A percentile compares a stretch with the other conserved stretches of the same genome.
Evolutionary conservation across 2,329 filamentous ascomycete species (phyloP).

Genomic region (Bretziella fagacearum): DNA sequence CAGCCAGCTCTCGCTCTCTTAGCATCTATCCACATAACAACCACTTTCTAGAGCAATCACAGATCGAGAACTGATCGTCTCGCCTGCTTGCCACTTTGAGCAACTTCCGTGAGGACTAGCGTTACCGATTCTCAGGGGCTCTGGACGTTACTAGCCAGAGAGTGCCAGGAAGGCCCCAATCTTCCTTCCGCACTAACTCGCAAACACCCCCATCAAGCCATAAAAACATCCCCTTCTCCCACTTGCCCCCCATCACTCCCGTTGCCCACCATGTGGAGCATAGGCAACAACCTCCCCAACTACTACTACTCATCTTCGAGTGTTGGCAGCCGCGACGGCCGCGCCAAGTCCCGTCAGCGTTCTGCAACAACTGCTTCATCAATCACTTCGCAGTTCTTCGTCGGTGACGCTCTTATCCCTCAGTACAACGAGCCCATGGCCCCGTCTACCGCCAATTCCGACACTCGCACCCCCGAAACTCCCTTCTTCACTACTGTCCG

Average conservation of each 20-base stretch:
- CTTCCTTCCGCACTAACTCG: background rate
- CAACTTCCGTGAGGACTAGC: background rate
- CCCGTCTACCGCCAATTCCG: background rate
- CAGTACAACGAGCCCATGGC: slow-evolving; percentile 8
- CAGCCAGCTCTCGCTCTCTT: no score
- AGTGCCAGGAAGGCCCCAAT: background rate
- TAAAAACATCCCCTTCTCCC: slow-evolving; percentile 2
- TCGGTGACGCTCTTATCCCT: slow-evolving; percentile 9
- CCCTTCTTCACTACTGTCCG: slow-evolving; percentile 1
- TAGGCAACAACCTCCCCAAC: slow-evolving; percentile 12
- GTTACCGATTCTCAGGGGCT: background rate
- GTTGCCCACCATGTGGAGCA: slow-evolving; percentile 13
- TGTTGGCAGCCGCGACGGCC: slow-evolving; percentile 11
- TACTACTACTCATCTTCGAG: slow-evolving; percentile 10
- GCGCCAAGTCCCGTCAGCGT: slow-evolving; percentile 10
- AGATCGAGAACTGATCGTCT: background rate
- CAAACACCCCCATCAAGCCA: background rate
- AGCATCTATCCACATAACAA: no score
- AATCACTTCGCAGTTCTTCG: background rate
- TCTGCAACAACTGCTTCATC: slow-evolving; percentile 8
- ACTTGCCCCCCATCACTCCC: background rate
- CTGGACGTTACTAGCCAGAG: background rate
- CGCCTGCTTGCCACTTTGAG: background rate
- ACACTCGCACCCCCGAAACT: background rate
- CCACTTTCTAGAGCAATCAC: no score